Conservation (phyloP, 257 asterid genomes). For the Scutellaria barbata region DNA sequence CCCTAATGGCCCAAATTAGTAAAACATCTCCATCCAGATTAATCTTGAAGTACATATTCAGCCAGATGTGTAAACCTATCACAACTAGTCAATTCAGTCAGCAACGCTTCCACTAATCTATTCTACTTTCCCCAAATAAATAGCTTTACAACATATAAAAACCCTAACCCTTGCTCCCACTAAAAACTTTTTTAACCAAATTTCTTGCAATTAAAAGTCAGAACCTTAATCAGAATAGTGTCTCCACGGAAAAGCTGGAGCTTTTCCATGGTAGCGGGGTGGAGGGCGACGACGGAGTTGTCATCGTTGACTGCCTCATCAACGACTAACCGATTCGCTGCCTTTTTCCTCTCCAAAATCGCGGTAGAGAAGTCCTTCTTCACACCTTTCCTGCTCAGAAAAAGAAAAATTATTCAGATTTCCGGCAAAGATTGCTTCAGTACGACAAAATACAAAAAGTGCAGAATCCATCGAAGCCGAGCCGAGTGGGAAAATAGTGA, state of each 20-base stretch:
- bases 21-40: not conserved
- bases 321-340: slow-evolving; percentile 77
- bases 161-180: slow-evolving; percentile 32
- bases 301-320: slow-evolving; percentile 94
- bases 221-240: slow-evolving; percentile 76
- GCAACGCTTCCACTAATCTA: not conserved
- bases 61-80: slow-evolving; percentile 7
- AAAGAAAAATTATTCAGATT: slow-evolving; percentile 21
- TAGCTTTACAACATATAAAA: not conserved
- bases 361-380: slow-evolving; percentile 89
- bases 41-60: slow-evolving; percentile 2
- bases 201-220: not conserved
- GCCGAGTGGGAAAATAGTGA: not conserved
- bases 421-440: slow-evolving; percentile 24
- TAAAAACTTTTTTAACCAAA: not conserved
- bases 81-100: not conserved
- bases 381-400: slow-evolving; percentile 55
- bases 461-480: slow-evolving; percentile 7
- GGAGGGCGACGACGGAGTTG: slow-evolving; percentile 78
- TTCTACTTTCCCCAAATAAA: not conserved
- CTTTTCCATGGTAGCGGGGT: slow-evolving; percentile 86
- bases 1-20: not conserved
- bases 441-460: not conserved
- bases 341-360: slow-evolving; percentile 86
- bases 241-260: slow-evolving; percentile 89